Base-by-base conservation (phyloP, 495 filamentous ascomycete species). In the Penicillium pancosmium region DNA sequence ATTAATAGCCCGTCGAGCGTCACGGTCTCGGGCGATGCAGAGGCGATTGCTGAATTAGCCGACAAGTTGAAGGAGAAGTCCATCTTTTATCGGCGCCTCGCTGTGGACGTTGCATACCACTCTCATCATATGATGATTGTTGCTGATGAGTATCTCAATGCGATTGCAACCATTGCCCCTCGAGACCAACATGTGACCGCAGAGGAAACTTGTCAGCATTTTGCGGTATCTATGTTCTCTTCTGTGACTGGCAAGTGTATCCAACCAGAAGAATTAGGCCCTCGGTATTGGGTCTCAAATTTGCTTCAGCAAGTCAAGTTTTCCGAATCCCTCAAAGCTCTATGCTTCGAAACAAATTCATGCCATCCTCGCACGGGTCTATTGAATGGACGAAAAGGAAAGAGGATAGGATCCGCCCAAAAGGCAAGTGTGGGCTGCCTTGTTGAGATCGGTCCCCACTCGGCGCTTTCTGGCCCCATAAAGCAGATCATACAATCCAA, bases 71-170 rank as follows among this genome's bases (percentile, higher is more conserved):
- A 54, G 33, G 33, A 40, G 12, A 49, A 54, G 7, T 23, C 23
- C 5, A 40, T 56, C 1, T 62, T 66, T 23, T 35, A 19, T 4
- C 59, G 63, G 4, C 43, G 15, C 2, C 50, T 66, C 0, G 68
- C 74, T 15, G 84, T 89, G n/a, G 76, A 82, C 31, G 72, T 79
- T 21, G 86, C 86, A 1, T 90, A 86, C 59, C 87, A 90, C 62
- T 88, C 85, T 2, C 78, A 80, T 50, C 83, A 88, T 57, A 88
- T 89, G 80, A n/a, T 55, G 4, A 50, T 50, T 3, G 53, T 76
- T 25, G 62, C 62, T 0, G 55, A 62, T 12, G 35, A 60, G 0
- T 77, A 75, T 54, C 33, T 64, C 1, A 51, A 62, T 16, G 38
- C 65, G 1, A 62, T 50, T 10, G 18, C 21, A 9, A 31, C 13